Evolutionary conservation across 257 asterid species (phyloP).

Genomic region (Nicotiana obtusifolia): DNA sequence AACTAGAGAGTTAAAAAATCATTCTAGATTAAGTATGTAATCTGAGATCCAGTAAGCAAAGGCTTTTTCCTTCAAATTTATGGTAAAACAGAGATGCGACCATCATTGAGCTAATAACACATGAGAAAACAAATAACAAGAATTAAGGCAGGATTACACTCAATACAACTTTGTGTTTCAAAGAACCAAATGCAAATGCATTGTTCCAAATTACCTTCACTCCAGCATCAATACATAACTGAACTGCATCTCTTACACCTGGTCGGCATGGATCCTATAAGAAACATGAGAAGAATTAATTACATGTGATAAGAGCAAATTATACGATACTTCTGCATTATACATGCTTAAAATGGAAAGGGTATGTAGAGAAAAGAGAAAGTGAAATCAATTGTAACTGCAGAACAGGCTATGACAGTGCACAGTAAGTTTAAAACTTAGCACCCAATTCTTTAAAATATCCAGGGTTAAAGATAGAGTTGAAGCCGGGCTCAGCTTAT

Average conservation of each 20-base stretch:
- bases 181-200: neutral
- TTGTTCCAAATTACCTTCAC: slow-evolving; percentile 52
- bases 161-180: neutral
- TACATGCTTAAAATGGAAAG: neutral
- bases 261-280: slow-evolving; percentile 93
- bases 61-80: too few species aligned
- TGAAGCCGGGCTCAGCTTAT: neutral
- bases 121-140: neutral
- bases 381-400: neutral
- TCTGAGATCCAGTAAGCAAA: too few species aligned
- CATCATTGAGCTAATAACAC: slow-evolving; percentile 1
- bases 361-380: neutral
- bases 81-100: neutral
- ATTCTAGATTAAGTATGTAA: too few species aligned
- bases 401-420: neutral
- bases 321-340: neutral
- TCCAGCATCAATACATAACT: slow-evolving; percentile 71
- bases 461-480: neutral
- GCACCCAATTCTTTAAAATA: neutral
- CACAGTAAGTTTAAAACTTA: neutral
- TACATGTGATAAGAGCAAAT: neutral
- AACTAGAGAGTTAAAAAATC: too few species aligned
- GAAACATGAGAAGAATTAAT: neutral
- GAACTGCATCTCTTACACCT: slow-evolving; percentile 76
- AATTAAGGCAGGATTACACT: neutral